phyloP scores from a whole-genome alignment of 140 eudicot genomes.

The Flaveria floridana region DNA sequence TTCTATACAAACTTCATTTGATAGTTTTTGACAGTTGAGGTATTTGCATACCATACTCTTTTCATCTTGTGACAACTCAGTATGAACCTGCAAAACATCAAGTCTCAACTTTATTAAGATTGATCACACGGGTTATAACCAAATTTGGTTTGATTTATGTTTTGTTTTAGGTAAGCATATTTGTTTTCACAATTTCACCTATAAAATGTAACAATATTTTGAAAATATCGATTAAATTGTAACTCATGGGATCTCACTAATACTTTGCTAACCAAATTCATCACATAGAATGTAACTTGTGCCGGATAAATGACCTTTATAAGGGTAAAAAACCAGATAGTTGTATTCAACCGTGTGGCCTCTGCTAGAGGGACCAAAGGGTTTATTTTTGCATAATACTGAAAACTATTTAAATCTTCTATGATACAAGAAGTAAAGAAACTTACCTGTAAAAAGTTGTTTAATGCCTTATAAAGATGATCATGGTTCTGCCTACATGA shows the following conservation, averaged over 20 bases:
- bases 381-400: background rate
- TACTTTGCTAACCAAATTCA: no score
- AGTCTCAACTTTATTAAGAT: background rate
- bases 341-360: background rate
- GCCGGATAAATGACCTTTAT: background rate
- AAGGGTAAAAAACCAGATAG: background rate
- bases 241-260: no score
- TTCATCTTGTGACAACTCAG: slow-evolving; percentile 69
- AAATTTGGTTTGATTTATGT: background rate
- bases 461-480: slow-evolving; percentile 74
- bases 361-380: no score
- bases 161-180: no score
- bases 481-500: slow-evolving; percentile 73
- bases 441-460: slow-evolving; percentile 59
- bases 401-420: slow-evolving; percentile 1
- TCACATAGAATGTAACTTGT: no score
- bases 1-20: slow-evolving; percentile 81
- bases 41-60: slow-evolving; percentile 72
- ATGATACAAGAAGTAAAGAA: slow-evolving; percentile 13
- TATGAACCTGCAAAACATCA: slow-evolving; percentile 51
- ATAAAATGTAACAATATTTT: no score
- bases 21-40: slow-evolving; percentile 88
- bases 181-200: no score
- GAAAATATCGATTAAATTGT: no score
- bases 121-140: background rate